Evolutionary conservation across 1,139 yeast species (phyloP).

Genomic region (Hanseniaspora gamundiae): DNA sequence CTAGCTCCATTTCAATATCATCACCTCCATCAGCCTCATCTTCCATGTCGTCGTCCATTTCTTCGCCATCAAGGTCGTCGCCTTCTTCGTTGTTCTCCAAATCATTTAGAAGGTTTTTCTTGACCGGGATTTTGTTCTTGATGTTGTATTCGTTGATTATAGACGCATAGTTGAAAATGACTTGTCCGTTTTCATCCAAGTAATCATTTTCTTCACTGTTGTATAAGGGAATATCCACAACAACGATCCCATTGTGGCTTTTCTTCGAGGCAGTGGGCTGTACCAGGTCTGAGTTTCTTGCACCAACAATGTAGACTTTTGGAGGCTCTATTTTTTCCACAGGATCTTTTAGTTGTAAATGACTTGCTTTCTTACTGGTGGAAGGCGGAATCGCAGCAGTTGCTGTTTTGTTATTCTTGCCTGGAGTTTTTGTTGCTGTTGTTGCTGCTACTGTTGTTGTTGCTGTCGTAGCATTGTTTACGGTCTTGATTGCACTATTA

Average conservation of each 20-base stretch:
- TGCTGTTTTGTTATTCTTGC: neutral
- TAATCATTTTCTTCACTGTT: constrained; percentile 28
- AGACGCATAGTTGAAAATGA: constrained; percentile 51
- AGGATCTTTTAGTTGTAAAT: too few relatives aligned
- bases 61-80: constrained; percentile 47
- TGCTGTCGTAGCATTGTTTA: neutral
- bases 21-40: constrained; percentile 25
- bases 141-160: constrained; percentile 58
- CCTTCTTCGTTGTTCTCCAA: constrained; percentile 50
- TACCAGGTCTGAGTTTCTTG: neutral
- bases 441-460: neutral
- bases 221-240: constrained; percentile 45
- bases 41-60: constrained; percentile 45
- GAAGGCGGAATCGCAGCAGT: neutral
- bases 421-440: neutral
- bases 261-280: neutral
- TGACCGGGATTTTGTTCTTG: constrained; percentile 47
- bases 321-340: too few relatives aligned
- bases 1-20: constrained; percentile 21
- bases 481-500: neutral
- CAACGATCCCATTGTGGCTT: constrained; percentile 1
- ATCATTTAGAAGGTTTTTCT: constrained; percentile 43
- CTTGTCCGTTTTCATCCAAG: constrained; percentile 55
- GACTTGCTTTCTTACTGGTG: too few relatives aligned
- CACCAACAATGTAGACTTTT: neutral